Percentiles rank a stretch among this genome's conserved stretches.
Evolutionary conservation across 768 basidiomycete species (phyloP).

Genomic region (Boletus sp.): DNA sequence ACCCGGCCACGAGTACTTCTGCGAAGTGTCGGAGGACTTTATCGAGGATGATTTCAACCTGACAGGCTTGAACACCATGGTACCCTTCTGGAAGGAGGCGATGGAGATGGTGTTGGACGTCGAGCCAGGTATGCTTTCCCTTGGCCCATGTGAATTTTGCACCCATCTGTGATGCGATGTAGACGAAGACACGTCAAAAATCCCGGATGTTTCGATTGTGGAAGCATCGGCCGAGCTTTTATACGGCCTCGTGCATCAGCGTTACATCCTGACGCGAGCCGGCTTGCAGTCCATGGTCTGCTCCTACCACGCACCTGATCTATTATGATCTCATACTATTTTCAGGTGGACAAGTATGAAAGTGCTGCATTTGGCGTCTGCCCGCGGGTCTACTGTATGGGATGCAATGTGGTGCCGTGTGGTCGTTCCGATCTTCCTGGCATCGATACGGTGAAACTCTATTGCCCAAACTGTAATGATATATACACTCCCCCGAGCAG

Average conservation of each 20-base stretch:
- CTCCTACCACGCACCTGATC: conserved; percentile 14
- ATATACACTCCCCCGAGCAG: conserved; percentile 94
- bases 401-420: conserved; percentile 88
- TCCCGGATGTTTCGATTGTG: conserved; percentile 97
- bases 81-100: conserved; percentile 99
- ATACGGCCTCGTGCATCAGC: conserved; percentile 96
- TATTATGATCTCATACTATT: conserved; percentile 12
- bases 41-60: conserved; percentile 99
- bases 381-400: conserved; percentile 91
- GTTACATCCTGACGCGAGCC: conserved; percentile 92
- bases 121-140: conserved; percentile 77
- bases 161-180: conserved; percentile 10
- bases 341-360: conserved; percentile 94
- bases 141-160: conserved; percentile 9
- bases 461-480: conserved; percentile 97
- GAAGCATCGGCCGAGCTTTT: conserved; percentile 97
- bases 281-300: conserved; percentile 92
- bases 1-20: conserved; percentile 96
- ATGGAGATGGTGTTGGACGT: conserved; percentile 99
- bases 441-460: conserved; percentile 95
- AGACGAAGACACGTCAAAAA: conserved; percentile 93
- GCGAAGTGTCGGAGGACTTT: conserved; percentile 97
- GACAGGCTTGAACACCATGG: conserved; percentile 91
- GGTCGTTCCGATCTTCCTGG: conserved; percentile 95
- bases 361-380: conserved; percentile 86